Base-by-base conservation (phyloP, 306 rosid genomes). In the Cicer bijugum region DNA sequence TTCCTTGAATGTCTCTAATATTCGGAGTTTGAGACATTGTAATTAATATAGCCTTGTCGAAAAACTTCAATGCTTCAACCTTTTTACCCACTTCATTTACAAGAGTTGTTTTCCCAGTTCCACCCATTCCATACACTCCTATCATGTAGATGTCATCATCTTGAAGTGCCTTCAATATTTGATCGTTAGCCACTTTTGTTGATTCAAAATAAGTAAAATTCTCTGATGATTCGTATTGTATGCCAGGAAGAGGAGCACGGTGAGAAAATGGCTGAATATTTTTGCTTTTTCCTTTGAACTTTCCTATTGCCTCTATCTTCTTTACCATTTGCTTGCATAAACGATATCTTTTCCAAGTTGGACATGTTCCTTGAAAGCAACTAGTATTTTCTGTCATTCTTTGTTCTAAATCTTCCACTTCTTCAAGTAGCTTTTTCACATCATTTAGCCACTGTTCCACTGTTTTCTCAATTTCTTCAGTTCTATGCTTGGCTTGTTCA, bases 121-220 rank as follows among this genome's bases (percentile, higher is more conserved):
- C 79, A 19, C 79, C 64, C 71, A 75, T 64, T 2, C 79, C 79
- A 75, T 75, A 39, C 17, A 50, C 17, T 7, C 72, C 79, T 11
- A 75, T 63, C 53, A 75, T 51, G 15, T 17, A 50, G 15, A 14
- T 19, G 1, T 2, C 8, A 16, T 75, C 64, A 38, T 75, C 79
- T 1, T 51, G 46, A 6, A 75, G 61, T 75, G 79, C 53, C 7
- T 75, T 64, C 35, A 75, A 1, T 8, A 63, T 14, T 43, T 63
- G 65, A 51, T 75, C 20, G 33, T 23, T 23, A 23, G 33, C 33
- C 33, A 23, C 33, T 23, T 23, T 23, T 23, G 33, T 23, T 23
- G 33, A 23, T 23, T 23, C 33, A 23, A 23, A 23, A 23, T 23
- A 23, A 23, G 33, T 23, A 23, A 23, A 23, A 23, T 2, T 23